Base-by-base conservation (phyloP, 2,329 filamentous ascomycete genomes). In the Aspergillus pseudoviridinutans region DNA sequence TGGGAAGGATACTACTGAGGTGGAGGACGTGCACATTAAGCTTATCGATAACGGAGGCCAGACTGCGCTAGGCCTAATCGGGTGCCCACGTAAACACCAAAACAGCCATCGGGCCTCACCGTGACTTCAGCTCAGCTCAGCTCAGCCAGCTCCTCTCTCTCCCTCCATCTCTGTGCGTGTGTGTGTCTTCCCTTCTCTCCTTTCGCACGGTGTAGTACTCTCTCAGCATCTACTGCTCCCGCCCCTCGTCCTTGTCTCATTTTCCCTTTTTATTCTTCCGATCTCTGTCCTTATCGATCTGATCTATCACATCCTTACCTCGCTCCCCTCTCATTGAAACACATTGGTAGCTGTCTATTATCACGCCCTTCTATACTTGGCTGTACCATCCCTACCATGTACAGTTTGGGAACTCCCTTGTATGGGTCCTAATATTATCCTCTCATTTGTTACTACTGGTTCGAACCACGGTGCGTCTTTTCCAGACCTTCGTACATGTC, bases 11-110 rank as follows among this genome's bases (percentile, higher is more conserved):
- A 6, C 32, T 17, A 35, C 8, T 28, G 4, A 12, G 4, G 3
- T 3, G 0, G 32, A 38, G 32, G 32, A 38, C 32, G 32, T 38
- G 32, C 32, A n/a, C 60, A 68, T 70, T 73, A 74, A 74, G 72
- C 72, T 76, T 76, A 76, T 75, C 74, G 74, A 76, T 76, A 76
- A 73, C 63, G 49, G 60, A 51, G 22, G 28, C 41, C 8, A 24
- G 2, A 25, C 22, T 4, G 22, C 67, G 60, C 74, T 76, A 75
- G 65, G 57, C 74, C 73, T 38, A 54, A 74, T 71, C 24, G 47
- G 65, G 71, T 25, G 59, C 65, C 62, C 64, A 69, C 61, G 72
- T 76, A 76, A 76, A 76, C 73, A 67, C 59, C 61, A 61, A 66
- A 71, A 67, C 68, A 66, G 56, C 56, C 59, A 63, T 73, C 67